A percentile compares a stretch with the other conserved stretches of the same genome.
phyloP scores from a whole-genome alignment of 164 flowering plant genomes.

The Cinnamomum micranthum region DNA sequence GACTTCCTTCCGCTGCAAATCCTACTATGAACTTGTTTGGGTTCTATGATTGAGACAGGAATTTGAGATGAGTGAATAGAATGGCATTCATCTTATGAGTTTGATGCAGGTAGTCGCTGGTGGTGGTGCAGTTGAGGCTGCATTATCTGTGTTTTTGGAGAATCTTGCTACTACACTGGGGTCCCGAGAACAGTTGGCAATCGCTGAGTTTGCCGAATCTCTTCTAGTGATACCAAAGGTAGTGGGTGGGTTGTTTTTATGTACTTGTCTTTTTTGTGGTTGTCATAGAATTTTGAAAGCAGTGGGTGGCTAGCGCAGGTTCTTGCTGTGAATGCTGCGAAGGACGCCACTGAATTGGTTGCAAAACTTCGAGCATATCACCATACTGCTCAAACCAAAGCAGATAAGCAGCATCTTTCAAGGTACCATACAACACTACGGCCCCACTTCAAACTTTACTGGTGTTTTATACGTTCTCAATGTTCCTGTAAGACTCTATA shows the following conservation, averaged over 20 bases:
- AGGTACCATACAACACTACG: constrained; percentile 41
- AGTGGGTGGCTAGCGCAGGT: constrained; percentile 39
- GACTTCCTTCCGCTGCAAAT: too few species aligned
- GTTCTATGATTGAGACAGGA: not conserved
- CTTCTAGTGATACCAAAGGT: constrained; percentile 93
- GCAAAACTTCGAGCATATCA: constrained; percentile 94
- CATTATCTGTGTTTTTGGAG: constrained; percentile 90
- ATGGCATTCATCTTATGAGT: not conserved
- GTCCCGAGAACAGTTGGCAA: constrained; percentile 97
- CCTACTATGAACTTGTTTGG: too few species aligned
- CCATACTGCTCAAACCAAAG: constrained; percentile 89
- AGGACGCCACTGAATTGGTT: constrained; percentile 95
- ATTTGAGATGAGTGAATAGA: not conserved
- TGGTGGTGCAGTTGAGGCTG: constrained; percentile 98
- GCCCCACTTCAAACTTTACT: not conserved
- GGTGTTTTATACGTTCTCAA: not conserved
- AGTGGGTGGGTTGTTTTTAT: not conserved
- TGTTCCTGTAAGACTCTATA: not conserved
- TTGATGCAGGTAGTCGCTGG: constrained; percentile 84
- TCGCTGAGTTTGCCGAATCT: constrained; percentile 97
- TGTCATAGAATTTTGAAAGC: not conserved
- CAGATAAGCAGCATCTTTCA: constrained; percentile 85
- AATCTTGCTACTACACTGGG: constrained; percentile 91
- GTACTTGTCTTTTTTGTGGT: not conserved
- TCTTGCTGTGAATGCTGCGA: constrained; percentile 98